phyloP scores from a whole-genome alignment of 345 rosid genomes.

The Ceriops decandra region DNA sequence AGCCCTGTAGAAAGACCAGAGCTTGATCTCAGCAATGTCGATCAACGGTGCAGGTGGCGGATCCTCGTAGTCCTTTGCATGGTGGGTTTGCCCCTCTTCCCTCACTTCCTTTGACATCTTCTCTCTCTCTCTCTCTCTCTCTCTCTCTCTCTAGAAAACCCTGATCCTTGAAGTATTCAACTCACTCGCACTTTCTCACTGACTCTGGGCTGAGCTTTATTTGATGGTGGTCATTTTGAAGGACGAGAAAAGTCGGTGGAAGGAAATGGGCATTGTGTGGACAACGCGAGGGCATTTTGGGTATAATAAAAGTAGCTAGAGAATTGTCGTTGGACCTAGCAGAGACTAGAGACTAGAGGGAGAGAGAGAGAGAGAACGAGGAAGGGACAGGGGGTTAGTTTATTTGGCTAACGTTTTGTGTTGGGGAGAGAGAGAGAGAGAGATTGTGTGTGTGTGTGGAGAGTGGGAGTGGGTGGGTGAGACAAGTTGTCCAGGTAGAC shows the following conservation, averaged over 20 bases:
- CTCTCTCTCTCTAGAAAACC: neutral
- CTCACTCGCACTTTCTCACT: neutral
- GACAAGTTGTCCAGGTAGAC: conserved; percentile 39
- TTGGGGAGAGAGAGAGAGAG: neutral
- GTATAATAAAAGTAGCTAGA: conserved; percentile 13
- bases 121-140: neutral
- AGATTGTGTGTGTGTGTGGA: too few relatives aligned
- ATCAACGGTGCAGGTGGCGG: conserved; percentile 93
- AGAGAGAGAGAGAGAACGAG: neutral
- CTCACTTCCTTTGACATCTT: conserved; percentile 75
- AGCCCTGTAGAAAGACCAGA: conserved; percentile 91
- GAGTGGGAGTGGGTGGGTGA: conserved; percentile 18
- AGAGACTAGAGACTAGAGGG: neutral
- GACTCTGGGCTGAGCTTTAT: neutral
- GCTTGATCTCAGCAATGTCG: conserved; percentile 60
- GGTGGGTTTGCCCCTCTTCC: conserved; percentile 60
- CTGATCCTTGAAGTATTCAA: neutral
- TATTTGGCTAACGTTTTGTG: neutral
- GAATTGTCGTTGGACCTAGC: neutral
- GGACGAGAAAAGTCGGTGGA: conserved; percentile 1
- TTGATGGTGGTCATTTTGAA: conserved; percentile 16
- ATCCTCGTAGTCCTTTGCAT: conserved; percentile 78
- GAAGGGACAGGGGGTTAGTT: neutral
- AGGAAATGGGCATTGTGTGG: conserved; percentile 13
- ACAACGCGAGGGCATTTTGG: conserved; percentile 46